Evolutionary conservation across 2,329 filamentous ascomycete genomes (phyloP).

Genomic region (Ceratocystis eucalypticola): DNA sequence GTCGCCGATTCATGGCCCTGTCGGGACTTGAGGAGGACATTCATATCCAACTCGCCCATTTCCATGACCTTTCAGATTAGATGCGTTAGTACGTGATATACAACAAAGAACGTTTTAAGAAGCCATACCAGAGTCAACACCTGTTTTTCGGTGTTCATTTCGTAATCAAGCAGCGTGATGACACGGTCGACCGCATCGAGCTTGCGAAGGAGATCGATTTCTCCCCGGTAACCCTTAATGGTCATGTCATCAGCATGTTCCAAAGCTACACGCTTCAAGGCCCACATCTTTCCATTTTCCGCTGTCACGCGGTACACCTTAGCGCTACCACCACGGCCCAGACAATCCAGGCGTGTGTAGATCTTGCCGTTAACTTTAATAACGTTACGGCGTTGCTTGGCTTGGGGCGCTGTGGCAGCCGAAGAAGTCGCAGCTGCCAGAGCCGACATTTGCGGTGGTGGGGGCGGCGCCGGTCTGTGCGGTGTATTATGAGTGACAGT

Average conservation of each 20-base stretch:
- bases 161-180: constrained; percentile 79
- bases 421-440: constrained; percentile 78
- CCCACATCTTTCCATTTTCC: constrained; percentile 91
- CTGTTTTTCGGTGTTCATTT: constrained; percentile 85
- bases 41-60: constrained; percentile 85
- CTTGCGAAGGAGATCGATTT: constrained; percentile 80
- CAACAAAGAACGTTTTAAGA: background rate
- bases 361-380: constrained; percentile 81
- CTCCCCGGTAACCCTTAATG: constrained; percentile 79
- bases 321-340: constrained; percentile 83
- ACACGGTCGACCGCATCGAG: constrained; percentile 78
- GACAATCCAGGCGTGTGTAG: constrained; percentile 78
- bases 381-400: constrained; percentile 63
- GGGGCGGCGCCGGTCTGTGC: constrained; percentile 60
- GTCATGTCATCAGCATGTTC: constrained; percentile 78
- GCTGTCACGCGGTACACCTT: constrained; percentile 95
- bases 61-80: constrained; percentile 63
- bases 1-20: constrained; percentile 57
- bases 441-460: constrained; percentile 92
- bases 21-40: constrained; percentile 64
- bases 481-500: constrained; percentile 54
- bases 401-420: constrained; percentile 31
- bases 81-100: background rate
- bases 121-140: constrained; percentile 64
- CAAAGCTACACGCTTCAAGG: constrained; percentile 80